Evolutionary conservation across 306 rosid species (phyloP).

Genomic region (Potentilla sterilis): DNA sequence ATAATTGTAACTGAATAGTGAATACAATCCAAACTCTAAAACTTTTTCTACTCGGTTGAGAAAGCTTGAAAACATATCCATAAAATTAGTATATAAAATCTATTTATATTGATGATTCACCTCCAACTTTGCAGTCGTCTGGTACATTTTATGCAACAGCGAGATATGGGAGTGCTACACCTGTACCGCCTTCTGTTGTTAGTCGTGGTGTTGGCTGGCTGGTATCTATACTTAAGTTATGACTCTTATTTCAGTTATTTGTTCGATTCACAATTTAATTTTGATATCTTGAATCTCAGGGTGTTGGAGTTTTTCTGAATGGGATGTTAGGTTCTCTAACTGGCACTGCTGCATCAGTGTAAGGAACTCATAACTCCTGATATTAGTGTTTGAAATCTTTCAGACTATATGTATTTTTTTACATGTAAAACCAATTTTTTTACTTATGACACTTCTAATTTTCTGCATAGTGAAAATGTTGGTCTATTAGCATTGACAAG

Average conservation of each 20-base stretch:
- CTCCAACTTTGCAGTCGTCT: slow-evolving; percentile 54
- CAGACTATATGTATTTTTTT: neutral
- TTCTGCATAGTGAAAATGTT: slow-evolving; percentile 56
- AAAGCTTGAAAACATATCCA: neutral
- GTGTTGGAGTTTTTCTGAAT: slow-evolving; percentile 57
- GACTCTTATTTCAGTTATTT: neutral
- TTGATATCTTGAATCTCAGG: slow-evolving; percentile 48
- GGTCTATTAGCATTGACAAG: slow-evolving; percentile 80
- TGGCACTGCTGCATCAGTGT: slow-evolving; percentile 77
- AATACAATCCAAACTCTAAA: neutral
- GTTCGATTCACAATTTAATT: neutral
- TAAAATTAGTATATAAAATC: neutral
- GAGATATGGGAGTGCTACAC: slow-evolving; percentile 80
- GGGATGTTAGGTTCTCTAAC: slow-evolving; percentile 66
- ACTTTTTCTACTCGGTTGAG: neutral
- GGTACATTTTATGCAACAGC: slow-evolving; percentile 77
- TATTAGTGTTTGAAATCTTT: neutral
- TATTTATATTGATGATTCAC: slow-evolving; percentile 5
- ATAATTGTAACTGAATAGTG: neutral
- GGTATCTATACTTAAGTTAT: slow-evolving; percentile 34
- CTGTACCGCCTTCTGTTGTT: slow-evolving; percentile 75
- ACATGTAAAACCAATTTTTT: neutral
- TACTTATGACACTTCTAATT: neutral
- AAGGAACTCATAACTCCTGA: slow-evolving; percentile 22
- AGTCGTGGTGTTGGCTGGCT: slow-evolving; percentile 84